Evolutionary conservation across 495 filamentous ascomycete genomes (phyloP).

Genomic region (Staphylotrichum tortipilum): DNA sequence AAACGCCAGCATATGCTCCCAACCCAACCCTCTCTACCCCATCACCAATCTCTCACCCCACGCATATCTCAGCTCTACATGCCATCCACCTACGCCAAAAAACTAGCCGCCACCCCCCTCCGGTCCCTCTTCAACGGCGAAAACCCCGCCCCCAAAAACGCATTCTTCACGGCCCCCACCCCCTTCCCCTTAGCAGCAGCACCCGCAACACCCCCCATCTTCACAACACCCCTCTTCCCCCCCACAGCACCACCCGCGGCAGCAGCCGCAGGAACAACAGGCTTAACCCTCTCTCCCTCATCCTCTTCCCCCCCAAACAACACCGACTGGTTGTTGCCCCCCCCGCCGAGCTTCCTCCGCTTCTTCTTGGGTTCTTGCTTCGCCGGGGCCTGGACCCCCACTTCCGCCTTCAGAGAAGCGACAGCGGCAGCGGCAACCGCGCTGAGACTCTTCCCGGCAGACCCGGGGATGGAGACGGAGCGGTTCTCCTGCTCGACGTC

Average conservation of each 20-base stretch:
- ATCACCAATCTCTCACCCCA: neutral
- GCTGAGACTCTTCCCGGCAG: neutral
- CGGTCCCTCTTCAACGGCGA: slow-evolving; percentile 77
- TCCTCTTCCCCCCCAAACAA: slow-evolving; percentile 77
- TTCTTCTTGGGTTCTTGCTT: slow-evolving; percentile 51
- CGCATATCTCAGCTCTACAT: no score
- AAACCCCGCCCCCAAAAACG: slow-evolving; percentile 47
- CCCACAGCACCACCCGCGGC: neutral
- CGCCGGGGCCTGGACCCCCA: no score
- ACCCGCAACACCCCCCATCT: slow-evolving; percentile 24
- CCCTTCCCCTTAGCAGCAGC: slow-evolving; percentile 18
- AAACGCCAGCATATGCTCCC: slow-evolving; percentile 1
- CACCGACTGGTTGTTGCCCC: slow-evolving; percentile 45
- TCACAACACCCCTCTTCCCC: slow-evolving; percentile 25
- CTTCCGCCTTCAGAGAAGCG: neutral
- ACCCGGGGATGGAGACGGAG: neutral
- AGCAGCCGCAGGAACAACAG: neutral
- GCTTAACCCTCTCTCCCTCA: slow-evolving; percentile 35
- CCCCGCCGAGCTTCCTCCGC: slow-evolving; percentile 62
- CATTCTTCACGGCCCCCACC: slow-evolving; percentile 28
- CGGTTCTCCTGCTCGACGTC: slow-evolving; percentile 18
- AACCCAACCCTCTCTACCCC: neutral
- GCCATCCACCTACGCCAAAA: slow-evolving; percentile 31
- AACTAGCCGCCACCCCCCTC: slow-evolving; percentile 47
- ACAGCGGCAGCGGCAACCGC: neutral